Base-by-base conservation (phyloP, 441 rosid genomes). In the Pelargonium citronellum region DNA sequence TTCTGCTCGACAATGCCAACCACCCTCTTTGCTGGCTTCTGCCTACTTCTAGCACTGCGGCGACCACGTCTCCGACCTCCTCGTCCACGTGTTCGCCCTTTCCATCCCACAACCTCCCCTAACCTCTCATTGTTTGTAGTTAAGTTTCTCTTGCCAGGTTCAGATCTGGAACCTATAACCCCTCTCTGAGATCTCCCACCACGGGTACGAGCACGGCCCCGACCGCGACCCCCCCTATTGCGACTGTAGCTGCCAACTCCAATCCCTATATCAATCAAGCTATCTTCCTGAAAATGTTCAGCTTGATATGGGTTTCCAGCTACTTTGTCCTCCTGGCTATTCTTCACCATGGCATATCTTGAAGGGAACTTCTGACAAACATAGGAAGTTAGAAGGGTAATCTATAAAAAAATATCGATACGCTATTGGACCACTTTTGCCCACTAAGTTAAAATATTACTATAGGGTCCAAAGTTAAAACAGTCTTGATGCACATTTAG, bases 31-130 rank as follows among this genome's bases (percentile, higher is more conserved):
- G 79, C 80, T 13, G 86, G 78, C 73, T 85, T 87, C 44, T 67
- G 86, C 74, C 85, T 71, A 67, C 83, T 80, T 74, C 76, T 83
- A 43, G 78, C 58, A 22, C 86, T 86, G 66, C 86, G 81, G 1
- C 82, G 79, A 17, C 97, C 85, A 4, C 82, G 85, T 72, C 80
- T 87, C 49, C 77, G 85, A 24, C 87, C 87, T 17, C 79, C 86
- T 70, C 73, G 71, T 17, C 77, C 78, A 20, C 78, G 85, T 2
- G 89, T 68, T 73, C 77, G 82, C 58, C 87, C 85, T 79, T 82
- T 84, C 74, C 86, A 87, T 62, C 71, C 79, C 69, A 77, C 69
- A 13, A 67, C 77, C 15, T 70, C 78, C 41, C 76, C 71, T 34
- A 78, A 60, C 67, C 11, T 71, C 67, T 69, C 74, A 10, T 73